phyloP scores from a whole-genome alignment of 495 filamentous ascomycete genomes.

The Tuber umbilicatum region DNA sequence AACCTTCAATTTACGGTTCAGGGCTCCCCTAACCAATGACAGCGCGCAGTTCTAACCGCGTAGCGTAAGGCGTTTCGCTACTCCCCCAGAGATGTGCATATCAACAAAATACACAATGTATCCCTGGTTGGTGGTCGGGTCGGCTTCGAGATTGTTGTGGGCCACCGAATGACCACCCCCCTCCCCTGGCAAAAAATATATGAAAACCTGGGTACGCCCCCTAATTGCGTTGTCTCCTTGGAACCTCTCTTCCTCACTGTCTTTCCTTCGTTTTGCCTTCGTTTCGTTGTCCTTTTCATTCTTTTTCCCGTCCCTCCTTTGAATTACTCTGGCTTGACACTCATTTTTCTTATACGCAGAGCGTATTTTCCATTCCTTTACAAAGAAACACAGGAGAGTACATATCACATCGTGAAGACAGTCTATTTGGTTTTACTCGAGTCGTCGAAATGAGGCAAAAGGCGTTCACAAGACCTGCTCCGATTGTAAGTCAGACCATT shows the following conservation, averaged over 20 bases:
- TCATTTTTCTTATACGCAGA: slow-evolving; percentile 24
- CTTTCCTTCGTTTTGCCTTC: slow-evolving; percentile 9
- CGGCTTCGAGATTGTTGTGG: not conserved
- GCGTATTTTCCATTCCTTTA: slow-evolving; percentile 17
- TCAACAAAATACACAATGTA: not conserved
- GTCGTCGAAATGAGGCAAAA: slow-evolving; percentile 30
- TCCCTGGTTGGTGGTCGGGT: not conserved
- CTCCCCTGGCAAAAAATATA: not conserved
- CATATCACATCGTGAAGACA: slow-evolving; percentile 17
- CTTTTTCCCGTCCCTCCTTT: slow-evolving; percentile 10
- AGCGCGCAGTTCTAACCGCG: not conserved
- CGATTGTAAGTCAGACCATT: slow-evolving; percentile 18
- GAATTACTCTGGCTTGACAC: slow-evolving; percentile 2
- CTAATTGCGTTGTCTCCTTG: not conserved
- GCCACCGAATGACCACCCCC: not conserved
- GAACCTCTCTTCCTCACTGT: not conserved
- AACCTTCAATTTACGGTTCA: not conserved
- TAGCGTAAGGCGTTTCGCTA: not conserved
- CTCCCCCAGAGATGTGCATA: not conserved
- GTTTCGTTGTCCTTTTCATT: not conserved
- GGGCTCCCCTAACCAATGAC: not conserved
- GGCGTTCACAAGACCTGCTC: slow-evolving; percentile 28
- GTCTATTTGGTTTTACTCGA: not conserved
- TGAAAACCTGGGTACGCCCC: not conserved
- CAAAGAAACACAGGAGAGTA: slow-evolving; percentile 6